Evolutionary conservation across 805 yeast genomes (phyloP).

Genomic region (Pichia sporocuriosa): DNA sequence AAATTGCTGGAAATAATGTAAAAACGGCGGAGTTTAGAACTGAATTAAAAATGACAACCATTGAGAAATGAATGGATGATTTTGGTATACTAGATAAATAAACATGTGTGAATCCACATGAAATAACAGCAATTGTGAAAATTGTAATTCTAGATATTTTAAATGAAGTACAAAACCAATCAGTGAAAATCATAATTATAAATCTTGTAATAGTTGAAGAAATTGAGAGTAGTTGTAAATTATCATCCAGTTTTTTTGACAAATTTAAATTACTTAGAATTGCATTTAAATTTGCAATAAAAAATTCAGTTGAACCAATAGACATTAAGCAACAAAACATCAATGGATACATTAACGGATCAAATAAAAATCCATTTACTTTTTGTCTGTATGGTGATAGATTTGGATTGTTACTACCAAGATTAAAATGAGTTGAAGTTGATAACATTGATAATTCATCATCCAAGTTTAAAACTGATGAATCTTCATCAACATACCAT

Average conservation of each 20-base stretch:
- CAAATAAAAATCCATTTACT: constrained; percentile 32
- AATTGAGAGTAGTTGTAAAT: constrained; percentile 35
- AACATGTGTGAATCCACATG: constrained; percentile 26
- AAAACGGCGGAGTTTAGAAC: constrained; percentile 65
- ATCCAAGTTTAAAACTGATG: constrained; percentile 19
- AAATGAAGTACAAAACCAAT: constrained; percentile 37
- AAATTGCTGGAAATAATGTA: constrained; percentile 79
- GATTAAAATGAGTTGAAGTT: constrained; percentile 12
- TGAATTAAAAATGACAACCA: constrained; percentile 24
- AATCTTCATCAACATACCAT: constrained; percentile 25
- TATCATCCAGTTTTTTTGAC: constrained; percentile 17
- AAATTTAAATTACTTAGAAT: constrained; percentile 21
- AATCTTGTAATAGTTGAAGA: constrained; percentile 69
- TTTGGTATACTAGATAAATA: constrained; percentile 26
- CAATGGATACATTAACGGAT: constrained; percentile 59
- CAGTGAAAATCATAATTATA: constrained; percentile 61
- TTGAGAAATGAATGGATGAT: constrained; percentile 16
- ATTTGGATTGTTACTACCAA: neutral
- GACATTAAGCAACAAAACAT: constrained; percentile 57
- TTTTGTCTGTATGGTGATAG: constrained; percentile 13
- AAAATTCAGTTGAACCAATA: constrained; percentile 83
- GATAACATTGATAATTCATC: constrained; percentile 26
- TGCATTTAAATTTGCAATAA: constrained; percentile 70
- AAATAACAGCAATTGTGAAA: constrained; percentile 19
- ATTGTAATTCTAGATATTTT: constrained; percentile 26